Evolutionary conservation across 225 moss, liverwort and hornwort genomes (phyloP).

Genomic region (Antitrichia curtipendula): DNA sequence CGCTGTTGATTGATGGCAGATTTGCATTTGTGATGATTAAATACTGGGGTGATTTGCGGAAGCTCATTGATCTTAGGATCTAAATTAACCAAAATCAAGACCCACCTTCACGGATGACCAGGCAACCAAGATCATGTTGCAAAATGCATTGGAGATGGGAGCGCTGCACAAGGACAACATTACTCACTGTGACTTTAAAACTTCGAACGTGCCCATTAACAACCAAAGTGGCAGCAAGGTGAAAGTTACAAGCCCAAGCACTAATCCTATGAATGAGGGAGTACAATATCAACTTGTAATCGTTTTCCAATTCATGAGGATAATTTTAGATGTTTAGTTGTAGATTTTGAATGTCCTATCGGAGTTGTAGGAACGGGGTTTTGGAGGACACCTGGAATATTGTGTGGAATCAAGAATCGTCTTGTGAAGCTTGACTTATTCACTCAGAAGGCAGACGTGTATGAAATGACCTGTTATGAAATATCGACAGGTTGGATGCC

Average conservation of each 20-base stretch:
- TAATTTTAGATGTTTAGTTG: neutral
- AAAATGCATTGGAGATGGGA: neutral
- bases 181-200: neutral
- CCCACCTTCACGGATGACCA: neutral
- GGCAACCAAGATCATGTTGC: neutral
- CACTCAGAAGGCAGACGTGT: neutral
- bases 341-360: neutral
- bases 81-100: neutral
- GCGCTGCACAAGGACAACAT: neutral
- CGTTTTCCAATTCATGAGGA: neutral
- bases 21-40: neutral
- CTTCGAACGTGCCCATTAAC: neutral
- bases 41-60: neutral
- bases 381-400: neutral
- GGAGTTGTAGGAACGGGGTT: neutral
- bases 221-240: neutral
- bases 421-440: neutral
- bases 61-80: neutral
- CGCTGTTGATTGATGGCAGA: neutral
- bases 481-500: neutral
- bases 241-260: neutral
- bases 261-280: neutral
- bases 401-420: neutral
- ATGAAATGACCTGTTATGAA: neutral
- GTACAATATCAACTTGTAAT: neutral